A percentile compares a stretch with the other conserved stretches of the same genome.
Evolutionary conservation across 371 early-diverging fungal genomes (phyloP).

Genomic region (Mortierella sp.): DNA sequence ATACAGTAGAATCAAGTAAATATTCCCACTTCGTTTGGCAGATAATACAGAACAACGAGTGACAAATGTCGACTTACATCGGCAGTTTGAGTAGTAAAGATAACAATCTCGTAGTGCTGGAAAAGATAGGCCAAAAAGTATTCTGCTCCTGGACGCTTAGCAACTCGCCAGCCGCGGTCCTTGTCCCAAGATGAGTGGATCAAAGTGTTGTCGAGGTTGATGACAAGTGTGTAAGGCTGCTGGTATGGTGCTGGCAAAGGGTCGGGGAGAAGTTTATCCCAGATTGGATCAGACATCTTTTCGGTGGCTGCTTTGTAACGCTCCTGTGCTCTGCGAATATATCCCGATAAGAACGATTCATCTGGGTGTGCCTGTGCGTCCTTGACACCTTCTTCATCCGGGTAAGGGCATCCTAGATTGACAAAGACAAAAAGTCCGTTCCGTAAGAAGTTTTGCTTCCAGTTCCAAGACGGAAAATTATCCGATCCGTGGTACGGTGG

Average conservation of each 20-base stretch:
- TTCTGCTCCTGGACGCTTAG: slow-evolving; percentile 95
- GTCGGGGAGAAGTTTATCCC: slow-evolving; percentile 91
- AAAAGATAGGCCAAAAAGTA: slow-evolving; percentile 92
- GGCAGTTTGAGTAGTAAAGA: slow-evolving; percentile 89
- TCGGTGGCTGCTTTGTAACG: slow-evolving; percentile 33
- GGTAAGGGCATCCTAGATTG: slow-evolving; percentile 42
- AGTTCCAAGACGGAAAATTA: not conserved
- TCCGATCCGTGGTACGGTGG: not conserved
- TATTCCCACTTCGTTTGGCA: not conserved
- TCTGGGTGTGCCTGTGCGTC: slow-evolving; percentile 50
- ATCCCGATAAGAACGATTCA: slow-evolving; percentile 40
- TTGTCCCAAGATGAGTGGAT: slow-evolving; percentile 93
- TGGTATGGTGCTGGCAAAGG: slow-evolving; percentile 85
- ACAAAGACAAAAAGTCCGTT: not conserved
- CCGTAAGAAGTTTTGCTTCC: not conserved
- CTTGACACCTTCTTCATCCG: slow-evolving; percentile 45
- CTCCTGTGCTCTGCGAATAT: slow-evolving; percentile 47
- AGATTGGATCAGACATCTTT: slow-evolving; percentile 68
- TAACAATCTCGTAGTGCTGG: slow-evolving; percentile 94
- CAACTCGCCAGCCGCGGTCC: slow-evolving; percentile 94
- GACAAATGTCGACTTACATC: slow-evolving; percentile 31
- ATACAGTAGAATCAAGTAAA: not conserved
- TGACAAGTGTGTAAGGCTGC: slow-evolving; percentile 90
- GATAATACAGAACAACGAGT: not conserved
- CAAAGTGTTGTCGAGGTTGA: slow-evolving; percentile 94